Conservation (phyloP, 495 filamentous ascomycete species). For the Hypoxylon intermedium region DNA sequence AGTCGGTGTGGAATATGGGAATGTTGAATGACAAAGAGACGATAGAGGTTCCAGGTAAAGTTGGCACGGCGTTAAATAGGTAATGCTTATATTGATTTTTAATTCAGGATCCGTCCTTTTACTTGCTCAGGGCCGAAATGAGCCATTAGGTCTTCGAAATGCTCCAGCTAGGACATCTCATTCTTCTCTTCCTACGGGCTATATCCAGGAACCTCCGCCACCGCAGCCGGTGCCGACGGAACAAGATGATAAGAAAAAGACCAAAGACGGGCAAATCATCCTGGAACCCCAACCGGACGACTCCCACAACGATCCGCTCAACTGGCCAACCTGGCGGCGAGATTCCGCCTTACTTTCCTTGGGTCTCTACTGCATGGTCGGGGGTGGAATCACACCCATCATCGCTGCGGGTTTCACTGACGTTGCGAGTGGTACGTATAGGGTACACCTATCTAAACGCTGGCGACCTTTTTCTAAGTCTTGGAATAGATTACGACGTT, state of each 20-base stretch:
- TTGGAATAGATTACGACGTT: constrained; percentile 64
- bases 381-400: constrained; percentile 91
- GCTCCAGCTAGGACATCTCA: constrained; percentile 75
- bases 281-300: constrained; percentile 93
- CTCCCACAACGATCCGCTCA: constrained; percentile 87
- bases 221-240: constrained; percentile 20
- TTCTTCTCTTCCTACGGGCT: constrained; percentile 74
- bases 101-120: constrained; percentile 80
- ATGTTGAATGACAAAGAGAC: constrained; percentile 83
- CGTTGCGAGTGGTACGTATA: constrained; percentile 63
- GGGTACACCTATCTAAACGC: constrained; percentile 15
- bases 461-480: background rate
- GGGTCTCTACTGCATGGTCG: constrained; percentile 90
- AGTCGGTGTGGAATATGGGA: constrained; percentile 73
- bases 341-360: constrained; percentile 83
- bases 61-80: constrained; percentile 13
- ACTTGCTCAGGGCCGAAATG: constrained; percentile 75
- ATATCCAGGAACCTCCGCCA: constrained; percentile 44
- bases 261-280: constrained; percentile 82
- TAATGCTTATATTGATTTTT: constrained; percentile 7
- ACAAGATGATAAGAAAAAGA: constrained; percentile 71
- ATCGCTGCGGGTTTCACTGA: constrained; percentile 89
- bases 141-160: constrained; percentile 80
- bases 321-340: constrained; percentile 86
- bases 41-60: constrained; percentile 90